Conservation (phyloP, 768 basidiomycete genomes). For the Phylloporus arenicola region DNA sequence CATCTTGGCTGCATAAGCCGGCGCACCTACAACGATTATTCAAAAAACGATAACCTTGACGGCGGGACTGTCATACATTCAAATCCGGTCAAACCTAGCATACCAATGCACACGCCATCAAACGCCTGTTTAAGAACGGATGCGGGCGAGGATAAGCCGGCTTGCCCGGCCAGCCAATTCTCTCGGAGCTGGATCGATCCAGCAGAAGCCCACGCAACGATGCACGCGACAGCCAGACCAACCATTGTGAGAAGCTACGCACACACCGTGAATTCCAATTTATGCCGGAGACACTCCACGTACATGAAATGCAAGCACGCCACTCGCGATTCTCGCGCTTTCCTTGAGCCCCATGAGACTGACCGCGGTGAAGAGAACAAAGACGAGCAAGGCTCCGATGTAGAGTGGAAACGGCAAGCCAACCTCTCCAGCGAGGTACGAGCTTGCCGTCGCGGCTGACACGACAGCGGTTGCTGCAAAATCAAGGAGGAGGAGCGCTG, state of each 20-base stretch:
- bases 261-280: not conserved
- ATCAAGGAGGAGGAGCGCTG: constrained; percentile 64
- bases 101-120: constrained; percentile 63
- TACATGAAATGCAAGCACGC: constrained; percentile 57
- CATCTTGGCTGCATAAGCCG: constrained; percentile 61
- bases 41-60: not conserved
- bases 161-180: constrained; percentile 49
- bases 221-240: constrained; percentile 45
- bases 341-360: constrained; percentile 58
- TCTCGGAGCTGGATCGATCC: constrained; percentile 45
- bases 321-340: constrained; percentile 55
- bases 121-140: constrained; percentile 46
- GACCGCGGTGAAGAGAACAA: constrained; percentile 48
- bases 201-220: constrained; percentile 44
- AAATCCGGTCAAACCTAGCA: constrained; percentile 69
- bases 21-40: constrained; percentile 39
- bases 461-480: constrained; percentile 65
- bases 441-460: constrained; percentile 66
- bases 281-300: constrained; percentile 11
- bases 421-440: constrained; percentile 64
- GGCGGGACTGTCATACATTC: constrained; percentile 40
- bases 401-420: constrained; percentile 50
- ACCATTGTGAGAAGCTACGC: constrained; percentile 51
- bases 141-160: constrained; percentile 22
- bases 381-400: constrained; percentile 48